phyloP scores from a whole-genome alignment of 2,329 filamentous ascomycete genomes.

The Botrytis hyacinthi region DNA sequence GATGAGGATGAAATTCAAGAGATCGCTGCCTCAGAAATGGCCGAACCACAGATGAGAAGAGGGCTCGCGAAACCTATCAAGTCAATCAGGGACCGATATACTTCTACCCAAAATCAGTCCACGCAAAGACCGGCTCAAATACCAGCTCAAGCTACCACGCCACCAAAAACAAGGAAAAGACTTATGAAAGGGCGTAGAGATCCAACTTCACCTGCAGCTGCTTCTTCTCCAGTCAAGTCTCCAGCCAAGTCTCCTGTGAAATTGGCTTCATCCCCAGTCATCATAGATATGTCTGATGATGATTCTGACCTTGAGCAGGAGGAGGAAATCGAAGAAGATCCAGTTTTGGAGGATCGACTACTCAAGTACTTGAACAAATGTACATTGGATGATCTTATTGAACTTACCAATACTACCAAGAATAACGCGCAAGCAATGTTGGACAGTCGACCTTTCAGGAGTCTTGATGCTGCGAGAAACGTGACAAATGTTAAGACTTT shows the following conservation, averaged over 20 bases:
- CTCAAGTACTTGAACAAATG: constrained; percentile 83
- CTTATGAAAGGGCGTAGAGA: constrained; percentile 38
- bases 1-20: constrained; percentile 39
- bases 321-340: constrained; percentile 41
- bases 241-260: constrained; percentile 27
- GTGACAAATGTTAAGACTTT: constrained; percentile 53
- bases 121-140: constrained; percentile 28
- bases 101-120: constrained; percentile 44
- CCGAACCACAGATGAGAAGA: constrained; percentile 52
- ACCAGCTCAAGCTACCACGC: constrained; percentile 24
- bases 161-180: constrained; percentile 37
- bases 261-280: constrained; percentile 25
- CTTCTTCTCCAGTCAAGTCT: constrained; percentile 30
- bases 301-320: constrained; percentile 36
- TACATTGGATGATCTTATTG: constrained; percentile 70
- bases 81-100: constrained; percentile 59
- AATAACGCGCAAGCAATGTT: constrained; percentile 68
- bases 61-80: constrained; percentile 53
- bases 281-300: constrained; percentile 35
- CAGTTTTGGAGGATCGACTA: constrained; percentile 54
- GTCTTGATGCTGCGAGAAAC: constrained; percentile 62
- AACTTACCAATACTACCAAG: constrained; percentile 74
- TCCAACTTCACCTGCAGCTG: constrained; percentile 30
- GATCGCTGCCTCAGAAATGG: constrained; percentile 29
- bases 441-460: constrained; percentile 69